Conservation (phyloP, 306 rosid genomes). For the Vigna nakashimae region DNA sequence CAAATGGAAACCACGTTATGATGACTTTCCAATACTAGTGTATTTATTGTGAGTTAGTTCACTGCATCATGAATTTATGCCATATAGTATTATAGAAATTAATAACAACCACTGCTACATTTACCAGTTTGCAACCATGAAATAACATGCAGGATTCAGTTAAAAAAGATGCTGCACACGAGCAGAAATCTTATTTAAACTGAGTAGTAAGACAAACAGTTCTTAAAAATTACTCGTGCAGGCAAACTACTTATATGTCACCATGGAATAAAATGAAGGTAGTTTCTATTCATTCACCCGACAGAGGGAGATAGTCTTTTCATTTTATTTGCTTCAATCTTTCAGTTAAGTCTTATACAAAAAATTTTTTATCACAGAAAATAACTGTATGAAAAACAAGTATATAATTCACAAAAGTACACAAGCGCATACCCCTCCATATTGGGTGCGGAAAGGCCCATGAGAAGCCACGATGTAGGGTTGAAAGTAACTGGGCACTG, state of each 20-base stretch:
- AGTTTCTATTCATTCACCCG: constrained; percentile 1
- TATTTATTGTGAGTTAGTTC: constrained; percentile 16
- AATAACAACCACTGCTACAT: neutral
- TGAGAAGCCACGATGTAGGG: constrained; percentile 96
- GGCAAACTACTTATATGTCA: neutral
- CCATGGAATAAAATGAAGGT: constrained; percentile 21
- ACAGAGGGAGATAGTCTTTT: constrained; percentile 7
- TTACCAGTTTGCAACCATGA: constrained; percentile 20
- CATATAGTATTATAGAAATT: neutral
- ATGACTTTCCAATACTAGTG: neutral
- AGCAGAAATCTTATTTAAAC: constrained; percentile 17
- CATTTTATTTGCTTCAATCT: neutral
- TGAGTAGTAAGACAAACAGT: constrained; percentile 23
- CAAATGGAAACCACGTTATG: neutral
- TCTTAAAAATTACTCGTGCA: neutral
- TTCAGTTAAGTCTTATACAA: neutral
- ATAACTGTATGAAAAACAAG: constrained; percentile 26
- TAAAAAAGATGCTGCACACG: neutral
- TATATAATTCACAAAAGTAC: constrained; percentile 29
- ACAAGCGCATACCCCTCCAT: constrained; percentile 80
- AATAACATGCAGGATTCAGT: constrained; percentile 31
- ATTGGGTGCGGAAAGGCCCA: constrained; percentile 83
- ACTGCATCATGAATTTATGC: constrained; percentile 24
- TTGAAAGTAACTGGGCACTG: constrained; percentile 92
- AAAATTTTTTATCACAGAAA: constrained; percentile 12